Base-by-base conservation (phyloP, 176 grass and related monocot species). In the Triticum urartu region DNA sequence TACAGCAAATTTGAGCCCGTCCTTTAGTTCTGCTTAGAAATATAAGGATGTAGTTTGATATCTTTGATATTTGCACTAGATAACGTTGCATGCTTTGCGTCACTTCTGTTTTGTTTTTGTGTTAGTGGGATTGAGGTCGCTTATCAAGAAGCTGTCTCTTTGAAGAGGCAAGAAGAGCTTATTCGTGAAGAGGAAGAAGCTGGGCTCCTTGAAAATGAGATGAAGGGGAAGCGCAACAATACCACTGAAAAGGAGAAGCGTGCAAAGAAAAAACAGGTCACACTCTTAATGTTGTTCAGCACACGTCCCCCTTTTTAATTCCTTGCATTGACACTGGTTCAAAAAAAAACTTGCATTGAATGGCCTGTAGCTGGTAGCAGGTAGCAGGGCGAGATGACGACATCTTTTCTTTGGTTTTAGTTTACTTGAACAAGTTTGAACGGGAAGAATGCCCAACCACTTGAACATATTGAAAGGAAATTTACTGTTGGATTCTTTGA, bases 91-190 rank as follows among this genome's bases (percentile, higher is more conserved):
- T 86, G 75, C 25, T 71, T 58, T 83, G 30, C 72, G 72, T 79
- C 78, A 34, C 18, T 79, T 62, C 62, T 84, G 80, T 77, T 91
- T 60, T 75, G 33, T 30, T 83, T 87, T 61, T 72, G 59, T 83
- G 81, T 89, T 88, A 99, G 94, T 91, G 91, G 84, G 78, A 83
- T 99, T 50, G 94, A 99, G 43, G 90, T 99, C 38, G 86, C 94
- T 59, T 96, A 99, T 66, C 85, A 94, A 91, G 97, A 99, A 87
- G 94, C 87, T 91, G 92, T 99, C 89, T 92, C 94, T 77, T 85
- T 99, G 79, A 96, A 92, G 92, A 99, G 92, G 80, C 97, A 99
- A 85, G 97, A 99, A 83, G 94, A 99, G 84, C 92, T 99, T 66
- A 99, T 99, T 91, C 93, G 90, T 35, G 94, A 97, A 86, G 97